Base-by-base conservation (phyloP, 768 basidiomycete species). In the Rhodotorula kratochvilovae region DNA sequence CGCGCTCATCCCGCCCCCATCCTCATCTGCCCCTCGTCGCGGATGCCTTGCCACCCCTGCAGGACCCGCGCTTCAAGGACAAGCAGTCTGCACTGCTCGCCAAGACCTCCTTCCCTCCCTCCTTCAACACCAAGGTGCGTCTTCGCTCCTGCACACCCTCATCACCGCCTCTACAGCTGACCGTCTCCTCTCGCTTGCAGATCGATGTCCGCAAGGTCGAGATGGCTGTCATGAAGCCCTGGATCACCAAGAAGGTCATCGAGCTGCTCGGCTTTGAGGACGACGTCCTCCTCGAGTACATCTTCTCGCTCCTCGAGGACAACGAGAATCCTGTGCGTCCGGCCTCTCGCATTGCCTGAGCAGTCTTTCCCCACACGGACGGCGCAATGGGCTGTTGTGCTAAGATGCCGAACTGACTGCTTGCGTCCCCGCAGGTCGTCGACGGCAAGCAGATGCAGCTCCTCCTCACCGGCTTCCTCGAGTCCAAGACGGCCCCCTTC, bases 401-500 rank as follows among this genome's bases (percentile, higher is more conserved):
- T 39, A 39, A 6, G 39, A 23, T 21, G 5, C 19, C 54, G 16
- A 0, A 31, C 54, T 35, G 5, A 35, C 33, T 8, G 21, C 33
- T 8, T 3, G 1, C 2, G 21, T 0, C 2, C 15, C 19, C 21
- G 27, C 78, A 94, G 92, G 87, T 85, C 10, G 91, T 92, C 19
- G 95, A 98, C 80, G 91, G 93, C 10, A 88, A 87, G 80, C 93
- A 90, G 82, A 93, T 98, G 88, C 93, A 97, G 81, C 92, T 98
- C 71, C 88, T 89, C 78, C 81, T 99, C 35, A 90, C 90, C 5
- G 95, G 95, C 15, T 99, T 99, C 80, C 85, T 99, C 68, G 90
- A 90, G 7, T 87, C 88, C 73, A 87, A 91, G 68, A 96, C 96
- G 0, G 83, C 90, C 0, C 80, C 83, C 1, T 99, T 99, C 81